Base-by-base conservation (phyloP, 2,329 filamentous ascomycete genomes). In the Lachnellula subtilissima region DNA sequence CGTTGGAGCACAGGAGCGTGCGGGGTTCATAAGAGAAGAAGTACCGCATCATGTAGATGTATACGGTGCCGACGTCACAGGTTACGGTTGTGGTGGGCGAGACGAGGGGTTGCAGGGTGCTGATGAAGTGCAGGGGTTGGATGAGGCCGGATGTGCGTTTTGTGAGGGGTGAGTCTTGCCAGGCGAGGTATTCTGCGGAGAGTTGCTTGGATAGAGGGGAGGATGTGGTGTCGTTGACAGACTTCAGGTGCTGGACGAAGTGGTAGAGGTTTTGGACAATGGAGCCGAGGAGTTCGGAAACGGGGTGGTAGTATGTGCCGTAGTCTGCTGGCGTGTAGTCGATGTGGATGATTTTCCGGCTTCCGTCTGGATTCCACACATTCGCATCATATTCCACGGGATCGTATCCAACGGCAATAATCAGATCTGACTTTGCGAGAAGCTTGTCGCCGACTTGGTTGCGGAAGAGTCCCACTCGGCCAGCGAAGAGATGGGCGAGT, bases 401-500 rank as follows among this genome's bases (percentile, higher is more conserved):
- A 64, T 78, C 75, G 63, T 77, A 78, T 23, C 76, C 75, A 6
- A 78, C 67, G 5, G 75, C 71, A 50, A 79, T 62, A 45, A 78
- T 69, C 6, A 76, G 68, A 60, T 78, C 75, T 4, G 75, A 74
- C 25, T 72, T 71, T 1, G 70, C 65, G 3, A 78, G 68, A 6
- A 78, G 65, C 48, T 72, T 70, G 63, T 78, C 76, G 15, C 76
- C 76, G 5, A 74, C 72, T 58, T 78, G 76, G 58, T 78, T 78
- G 5, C 75, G 68, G 70, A 78, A 78, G 2, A 78, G 69, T 4
- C 76, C 76, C 7, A 78, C 72, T 4, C 76, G 69, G 9, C 76
- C 76, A 59, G 72, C 77, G 69, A 77, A 78, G 8, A 77, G 67
- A 48, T 75, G 71, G 1, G 71, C 70, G 7, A 76, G 68, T 22